Conservation (phyloP, 352 stramenopile species). For the Pythium plurisporium region DNA sequence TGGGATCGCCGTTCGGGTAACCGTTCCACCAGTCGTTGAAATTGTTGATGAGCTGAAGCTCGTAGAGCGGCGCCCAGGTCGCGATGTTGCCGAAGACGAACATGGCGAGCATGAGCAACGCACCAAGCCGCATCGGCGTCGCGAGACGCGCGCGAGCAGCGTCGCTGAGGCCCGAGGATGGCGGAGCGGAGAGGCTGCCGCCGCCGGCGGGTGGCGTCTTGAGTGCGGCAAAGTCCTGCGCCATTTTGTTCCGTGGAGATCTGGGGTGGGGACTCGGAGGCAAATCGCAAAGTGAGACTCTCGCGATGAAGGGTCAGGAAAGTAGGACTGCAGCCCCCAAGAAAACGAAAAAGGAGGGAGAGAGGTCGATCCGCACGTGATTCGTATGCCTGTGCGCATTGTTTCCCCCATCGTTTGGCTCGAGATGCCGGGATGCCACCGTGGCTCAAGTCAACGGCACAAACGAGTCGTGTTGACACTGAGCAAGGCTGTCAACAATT, state of each 20-base stretch:
- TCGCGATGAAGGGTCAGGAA: too few relatives aligned
- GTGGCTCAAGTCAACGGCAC: too few relatives aligned
- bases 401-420: too few relatives aligned
- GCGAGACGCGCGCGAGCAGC: too few relatives aligned
- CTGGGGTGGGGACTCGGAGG: not conserved
- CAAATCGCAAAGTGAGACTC: not conserved
- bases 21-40: slow-evolving; percentile 59
- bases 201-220: slow-evolving; percentile 1
- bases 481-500: too few relatives aligned
- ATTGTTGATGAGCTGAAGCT: slow-evolving; percentile 46
- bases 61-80: slow-evolving; percentile 47
- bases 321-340: too few relatives aligned
- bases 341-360: too few relatives aligned
- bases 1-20: slow-evolving; percentile 29
- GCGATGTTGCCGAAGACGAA: slow-evolving; percentile 67
- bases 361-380: too few relatives aligned
- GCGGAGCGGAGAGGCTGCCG: not conserved
- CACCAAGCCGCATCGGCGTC: slow-evolving; percentile 28
- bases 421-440: too few relatives aligned
- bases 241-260: not conserved
- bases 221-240: slow-evolving; percentile 6
- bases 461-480: too few relatives aligned
- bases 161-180: not conserved
- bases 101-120: slow-evolving; percentile 9
- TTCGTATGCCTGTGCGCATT: too few relatives aligned